A percentile compares a stretch with the other conserved stretches of the same genome.
phyloP scores from a whole-genome alignment of 2,329 filamentous ascomycete species.

The Trichoderma koningiopsis region DNA sequence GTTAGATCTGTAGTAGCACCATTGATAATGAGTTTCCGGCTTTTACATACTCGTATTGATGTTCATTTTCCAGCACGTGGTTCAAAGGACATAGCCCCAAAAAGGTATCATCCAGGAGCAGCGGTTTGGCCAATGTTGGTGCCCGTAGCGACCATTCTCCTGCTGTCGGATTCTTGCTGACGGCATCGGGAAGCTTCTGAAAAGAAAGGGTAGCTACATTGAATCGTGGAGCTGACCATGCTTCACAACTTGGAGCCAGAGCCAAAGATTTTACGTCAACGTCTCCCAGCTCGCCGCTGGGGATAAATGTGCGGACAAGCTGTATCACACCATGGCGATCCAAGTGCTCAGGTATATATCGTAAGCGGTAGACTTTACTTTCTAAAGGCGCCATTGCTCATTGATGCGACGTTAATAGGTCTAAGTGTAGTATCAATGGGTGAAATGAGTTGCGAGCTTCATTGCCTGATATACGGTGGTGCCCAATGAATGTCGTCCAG shows the following conservation, averaged over 20 bases:
- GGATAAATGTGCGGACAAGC: background rate
- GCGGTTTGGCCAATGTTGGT: no score
- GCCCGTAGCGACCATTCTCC: no score
- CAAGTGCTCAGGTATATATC: background rate
- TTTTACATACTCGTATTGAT: no score
- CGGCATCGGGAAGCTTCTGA: background rate
- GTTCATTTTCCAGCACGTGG: no score
- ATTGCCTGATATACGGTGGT: no score
- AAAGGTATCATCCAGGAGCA: no score
- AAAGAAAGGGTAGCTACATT: constrained; percentile 11
- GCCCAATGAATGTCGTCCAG: no score
- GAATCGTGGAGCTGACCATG: background rate
- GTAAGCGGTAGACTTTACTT: constrained; percentile 9
- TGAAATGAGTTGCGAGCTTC: background rate
- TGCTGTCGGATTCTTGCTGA: background rate
- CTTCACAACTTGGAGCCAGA: no score
- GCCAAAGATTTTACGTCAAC: no score
- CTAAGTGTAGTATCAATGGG: background rate
- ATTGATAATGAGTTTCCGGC: no score
- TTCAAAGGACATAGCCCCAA: no score
- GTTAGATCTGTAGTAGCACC: background rate
- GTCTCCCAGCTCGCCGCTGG: no score
- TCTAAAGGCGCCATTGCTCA: background rate
- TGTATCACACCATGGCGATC: background rate
- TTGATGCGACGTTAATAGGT: background rate